Conservation (phyloP, 1,139 yeast species). For the Maudiozyma humilis region DNA sequence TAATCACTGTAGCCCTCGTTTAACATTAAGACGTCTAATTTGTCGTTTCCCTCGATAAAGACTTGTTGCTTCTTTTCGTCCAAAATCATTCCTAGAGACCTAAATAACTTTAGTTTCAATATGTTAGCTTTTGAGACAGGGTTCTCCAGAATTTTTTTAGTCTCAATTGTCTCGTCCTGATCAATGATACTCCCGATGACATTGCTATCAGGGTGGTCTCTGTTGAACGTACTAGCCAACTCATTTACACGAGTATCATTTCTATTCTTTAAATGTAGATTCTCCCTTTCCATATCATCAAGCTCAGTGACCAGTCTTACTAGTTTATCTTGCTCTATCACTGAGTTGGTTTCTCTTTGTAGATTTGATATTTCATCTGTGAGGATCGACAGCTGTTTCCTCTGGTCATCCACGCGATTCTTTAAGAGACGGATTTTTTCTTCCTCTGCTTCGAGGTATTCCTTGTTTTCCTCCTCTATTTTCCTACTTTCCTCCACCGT, state of each 20-base stretch:
- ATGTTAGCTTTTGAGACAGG: conserved; percentile 20
- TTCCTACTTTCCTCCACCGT: conserved; percentile 14
- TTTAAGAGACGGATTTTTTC: conserved; percentile 10
- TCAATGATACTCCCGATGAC: background rate
- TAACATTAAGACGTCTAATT: conserved; percentile 22
- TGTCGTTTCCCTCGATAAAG: conserved; percentile 18
- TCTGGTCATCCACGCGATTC: conserved; percentile 8
- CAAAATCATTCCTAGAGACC: conserved; percentile 26
- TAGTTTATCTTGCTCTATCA: conserved; percentile 14
- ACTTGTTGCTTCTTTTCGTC: conserved; percentile 25
- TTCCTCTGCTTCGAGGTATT: conserved; percentile 10
- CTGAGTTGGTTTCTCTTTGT: conserved; percentile 14
- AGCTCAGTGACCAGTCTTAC: conserved; percentile 17
- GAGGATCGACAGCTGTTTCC: conserved; percentile 8
- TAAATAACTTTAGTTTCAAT: conserved; percentile 25
- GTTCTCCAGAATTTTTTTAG: conserved; percentile 11
- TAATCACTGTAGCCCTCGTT: conserved; percentile 23
- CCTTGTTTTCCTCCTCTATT: conserved; percentile 11
- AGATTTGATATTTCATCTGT: conserved; percentile 10
- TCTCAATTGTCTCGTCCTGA: conserved; percentile 8
- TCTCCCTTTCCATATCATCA: conserved; percentile 18
- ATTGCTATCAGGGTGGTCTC: background rate
- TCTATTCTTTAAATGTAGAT: conserved; percentile 3
- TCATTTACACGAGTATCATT: conserved; percentile 16
- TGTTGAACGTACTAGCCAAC: conserved; percentile 9